A percentile compares a stretch with the other conserved stretches of the same genome.
Conservation (phyloP, 495 filamentous ascomycete species). For the Penicillium mononematosum region DNA sequence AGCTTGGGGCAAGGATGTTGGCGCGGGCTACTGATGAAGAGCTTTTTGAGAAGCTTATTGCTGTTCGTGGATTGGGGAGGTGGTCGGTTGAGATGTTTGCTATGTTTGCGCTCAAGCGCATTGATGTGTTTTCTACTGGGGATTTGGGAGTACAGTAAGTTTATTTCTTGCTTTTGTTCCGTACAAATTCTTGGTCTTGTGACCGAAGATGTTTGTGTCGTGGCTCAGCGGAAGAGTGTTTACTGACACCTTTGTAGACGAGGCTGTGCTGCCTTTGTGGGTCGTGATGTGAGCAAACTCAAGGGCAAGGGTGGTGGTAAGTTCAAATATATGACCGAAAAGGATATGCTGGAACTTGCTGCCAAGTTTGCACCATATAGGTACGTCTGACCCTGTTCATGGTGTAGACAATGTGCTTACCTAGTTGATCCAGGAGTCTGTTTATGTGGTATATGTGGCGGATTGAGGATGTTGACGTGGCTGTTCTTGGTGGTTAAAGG, state of each 20-base stretch:
- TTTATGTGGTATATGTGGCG: constrained; percentile 96
- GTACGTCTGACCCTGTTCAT: constrained; percentile 44
- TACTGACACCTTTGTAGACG: constrained; percentile 44
- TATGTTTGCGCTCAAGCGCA: constrained; percentile 83
- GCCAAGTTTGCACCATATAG: constrained; percentile 82
- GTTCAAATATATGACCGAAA: constrained; percentile 95
- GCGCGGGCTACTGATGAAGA: constrained; percentile 80
- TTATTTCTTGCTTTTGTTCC: neutral
- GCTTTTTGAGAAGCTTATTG: constrained; percentile 74
- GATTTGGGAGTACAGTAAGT: constrained; percentile 89
- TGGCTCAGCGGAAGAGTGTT: neutral
- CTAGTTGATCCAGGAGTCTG: constrained; percentile 50
- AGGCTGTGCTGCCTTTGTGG: constrained; percentile 86
- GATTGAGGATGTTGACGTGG: constrained; percentile 72
- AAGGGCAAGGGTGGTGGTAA: constrained; percentile 82
- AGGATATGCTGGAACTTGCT: constrained; percentile 82
- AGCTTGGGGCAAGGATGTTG: constrained; percentile 72
- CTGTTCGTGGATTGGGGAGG: constrained; percentile 79
- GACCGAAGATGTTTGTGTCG: neutral
- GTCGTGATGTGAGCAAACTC: constrained; percentile 76
- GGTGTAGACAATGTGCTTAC: constrained; percentile 9
- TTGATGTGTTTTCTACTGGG: constrained; percentile 90
- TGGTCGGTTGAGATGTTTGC: constrained; percentile 99
- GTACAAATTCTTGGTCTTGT: neutral
- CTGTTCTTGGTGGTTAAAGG: constrained; percentile 52